Evolutionary conservation across 2,329 filamentous ascomycete species (phyloP), one percentile per base, ranked within the genome.

Genomic region (Zymoseptoria ardabiliae): DNA sequence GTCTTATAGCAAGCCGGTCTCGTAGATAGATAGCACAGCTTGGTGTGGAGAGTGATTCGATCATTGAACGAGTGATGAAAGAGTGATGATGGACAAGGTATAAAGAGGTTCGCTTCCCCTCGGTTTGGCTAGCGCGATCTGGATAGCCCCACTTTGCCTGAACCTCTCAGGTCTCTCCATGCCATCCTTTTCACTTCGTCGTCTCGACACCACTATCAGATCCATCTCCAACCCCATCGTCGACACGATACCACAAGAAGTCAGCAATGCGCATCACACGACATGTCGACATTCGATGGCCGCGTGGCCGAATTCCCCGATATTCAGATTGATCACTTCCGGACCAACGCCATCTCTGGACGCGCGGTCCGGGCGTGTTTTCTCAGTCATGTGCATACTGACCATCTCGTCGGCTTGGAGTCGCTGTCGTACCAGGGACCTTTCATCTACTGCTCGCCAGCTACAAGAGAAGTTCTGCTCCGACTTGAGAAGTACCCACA

Each of bases 341-440:
- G 89, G 22, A 76, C n/a, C 51, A 53, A 58, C 20, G 48, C 75
- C 17, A 78, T 80, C 53, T 75, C 78, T 3, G 77, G 77, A 5
- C 74, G 74, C 3, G 81, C 88, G 3, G 89, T 91, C 0, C 75
- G 94, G 58, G 91, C 89, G 17, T 94, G 88, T 72, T 96, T 97
- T 70, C 79, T 97, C 23, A 95, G 89, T 73, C 93, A 97, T 81
- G 85, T 95, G 2, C 93, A 97, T 71, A 95, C 88, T 64, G 92
- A 97, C 68, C 93, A 97, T 74, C 81, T 97, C 1, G 81, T 82
- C 41, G 92, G 93, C 0, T 80, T 97, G 1, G 91, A 96, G 66
- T 85, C 89, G 25, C 51, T 28, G 22, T 53, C 51, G 28, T 53
- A 53, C 17, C 22, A 28, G 10, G 51, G 51, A 28, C 89, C 90